Base-by-base conservation (phyloP, 2,329 filamentous ascomycete genomes). In the Trichoderma cornu-damae region DNA sequence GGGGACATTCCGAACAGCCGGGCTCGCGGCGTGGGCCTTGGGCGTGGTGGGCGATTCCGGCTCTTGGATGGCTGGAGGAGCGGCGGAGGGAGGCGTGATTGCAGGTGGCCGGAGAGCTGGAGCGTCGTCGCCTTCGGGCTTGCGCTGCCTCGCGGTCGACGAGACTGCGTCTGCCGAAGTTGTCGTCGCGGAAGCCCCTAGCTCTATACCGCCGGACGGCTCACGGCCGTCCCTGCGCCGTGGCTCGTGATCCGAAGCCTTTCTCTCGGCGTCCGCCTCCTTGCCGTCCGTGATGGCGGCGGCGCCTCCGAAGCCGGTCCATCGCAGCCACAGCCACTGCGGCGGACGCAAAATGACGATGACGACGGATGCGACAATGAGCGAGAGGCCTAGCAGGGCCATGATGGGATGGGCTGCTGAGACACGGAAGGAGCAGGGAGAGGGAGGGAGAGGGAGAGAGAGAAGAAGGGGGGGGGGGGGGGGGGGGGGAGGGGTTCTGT, bases 351-450 rank as follows among this genome's bases (percentile, higher is more conserved):
- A 74, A 64, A 79, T 72, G 61, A 86, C 69, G 65, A 79, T 81
- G 44, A 85, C 76, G 56, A 86, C 71, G 0, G 83, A 83, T 42
- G 79, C 83, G 61, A 87, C 68, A 64, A 87, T 75, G 61, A 87
- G 73, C n/a, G 83, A 83, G 61, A 86, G 70, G 61, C 81, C 83
- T 61, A 86, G 64, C 64, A 84, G 68, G 61, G 75, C 79, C 82
- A 85, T 85, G 40, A 20, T 37, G 30, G 38, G 40, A 20, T 37
- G 30, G 38, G 18, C 9, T 32, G 32, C 51, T 55, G 42, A 47
- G 51, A 55, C 42, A 53, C 18, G 22, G 16, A 34, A 18, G 11
- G n/a, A 26, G 51, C n/a, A n/a, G n/a, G n/a, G n/a, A n/a, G n/a
- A n/a, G n/a, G n/a, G n/a, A n/a, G n/a, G n/a, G n/a, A n/a, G n/a